Evolutionary conservation across 2,329 filamentous ascomycete genomes (phyloP).

Genomic region (Hypoxylon sp.): DNA sequence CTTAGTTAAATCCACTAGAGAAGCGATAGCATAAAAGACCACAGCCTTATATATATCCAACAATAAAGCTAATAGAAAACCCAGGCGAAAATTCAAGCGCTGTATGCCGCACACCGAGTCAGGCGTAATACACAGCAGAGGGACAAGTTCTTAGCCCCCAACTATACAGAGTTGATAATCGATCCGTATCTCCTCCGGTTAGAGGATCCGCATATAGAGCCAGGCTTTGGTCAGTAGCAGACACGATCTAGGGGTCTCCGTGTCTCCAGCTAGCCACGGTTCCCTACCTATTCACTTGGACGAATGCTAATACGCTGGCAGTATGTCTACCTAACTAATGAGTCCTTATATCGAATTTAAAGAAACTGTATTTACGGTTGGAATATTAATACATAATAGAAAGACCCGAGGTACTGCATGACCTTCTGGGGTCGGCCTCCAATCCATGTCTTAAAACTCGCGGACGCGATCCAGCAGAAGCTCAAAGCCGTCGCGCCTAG

Average conservation of each 20-base stretch:
- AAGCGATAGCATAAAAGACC: not conserved
- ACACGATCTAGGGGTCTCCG: not conserved
- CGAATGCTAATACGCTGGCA: slow-evolving; percentile 28
- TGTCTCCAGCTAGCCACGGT: not conserved
- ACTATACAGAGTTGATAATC: slow-evolving; percentile 79
- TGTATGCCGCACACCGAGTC: slow-evolving; percentile 81
- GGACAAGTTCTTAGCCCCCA: slow-evolving; percentile 76
- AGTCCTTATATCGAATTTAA: too few relatives aligned
- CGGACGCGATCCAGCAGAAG: slow-evolving; percentile 77
- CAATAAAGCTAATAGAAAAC: slow-evolving; percentile 26
- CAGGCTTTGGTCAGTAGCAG: slow-evolving; percentile 66
- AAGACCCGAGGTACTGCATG: slow-evolving; percentile 84
- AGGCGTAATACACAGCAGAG: slow-evolving; percentile 83
- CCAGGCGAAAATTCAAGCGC: slow-evolving; percentile 76
- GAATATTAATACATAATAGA: slow-evolving; percentile 39
- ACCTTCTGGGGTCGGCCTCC: slow-evolving; percentile 92
- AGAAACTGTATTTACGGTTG: not conserved
- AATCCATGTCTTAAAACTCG: slow-evolving; percentile 76
- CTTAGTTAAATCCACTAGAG: not conserved
- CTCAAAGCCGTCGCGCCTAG: slow-evolving; percentile 77
- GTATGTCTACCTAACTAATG: slow-evolving; percentile 32
- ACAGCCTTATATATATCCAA: slow-evolving; percentile 6
- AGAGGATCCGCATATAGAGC: slow-evolving; percentile 73
- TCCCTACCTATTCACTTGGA: not conserved
- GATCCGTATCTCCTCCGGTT: slow-evolving; percentile 83